phyloP scores from a whole-genome alignment of 1,284 basidiomycete species.

The Pisolithus thermaeus region DNA sequence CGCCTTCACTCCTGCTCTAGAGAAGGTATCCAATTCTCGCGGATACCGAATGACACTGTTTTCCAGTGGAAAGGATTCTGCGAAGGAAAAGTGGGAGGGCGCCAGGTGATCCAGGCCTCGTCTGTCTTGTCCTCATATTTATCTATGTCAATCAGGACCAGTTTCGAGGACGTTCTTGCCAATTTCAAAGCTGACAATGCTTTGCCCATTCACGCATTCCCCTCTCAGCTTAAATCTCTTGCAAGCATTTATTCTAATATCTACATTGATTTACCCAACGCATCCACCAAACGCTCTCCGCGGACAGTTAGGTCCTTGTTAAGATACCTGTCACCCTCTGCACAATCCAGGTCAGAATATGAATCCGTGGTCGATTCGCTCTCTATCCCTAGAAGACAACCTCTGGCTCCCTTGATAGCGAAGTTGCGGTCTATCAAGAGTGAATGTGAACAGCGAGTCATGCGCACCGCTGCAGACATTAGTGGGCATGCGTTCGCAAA shows the following conservation, averaged over 20 bases:
- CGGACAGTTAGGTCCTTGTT: slow-evolving; percentile 41
- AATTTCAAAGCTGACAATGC: slow-evolving; percentile 78
- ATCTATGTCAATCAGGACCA: slow-evolving; percentile 38
- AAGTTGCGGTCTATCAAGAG: slow-evolving; percentile 69
- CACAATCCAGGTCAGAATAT: slow-evolving; percentile 37
- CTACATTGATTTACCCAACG: slow-evolving; percentile 36
- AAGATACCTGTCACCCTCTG: slow-evolving; percentile 40
- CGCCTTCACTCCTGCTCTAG: slow-evolving; percentile 27
- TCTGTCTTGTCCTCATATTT: not conserved
- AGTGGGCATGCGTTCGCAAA: slow-evolving; percentile 74
- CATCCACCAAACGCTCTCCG: slow-evolving; percentile 21
- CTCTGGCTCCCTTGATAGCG: slow-evolving; percentile 56
- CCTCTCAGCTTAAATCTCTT: slow-evolving; percentile 44
- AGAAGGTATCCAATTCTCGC: slow-evolving; percentile 58
- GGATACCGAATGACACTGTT: slow-evolving; percentile 92
- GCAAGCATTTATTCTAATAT: slow-evolving; percentile 32
- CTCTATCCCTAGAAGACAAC: slow-evolving; percentile 39
- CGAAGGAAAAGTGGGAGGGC: slow-evolving; percentile 91
- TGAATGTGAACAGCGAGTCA: slow-evolving; percentile 58
- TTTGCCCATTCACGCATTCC: slow-evolving; percentile 48
- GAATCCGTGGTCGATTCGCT: slow-evolving; percentile 51
- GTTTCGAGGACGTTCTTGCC: slow-evolving; percentile 50
- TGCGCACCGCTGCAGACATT: slow-evolving; percentile 72
- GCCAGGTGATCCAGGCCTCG: slow-evolving; percentile 42
- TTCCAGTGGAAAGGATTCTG: slow-evolving; percentile 69